Percentiles rank a stretch among this genome's conserved stretches.
These are phyloP conservation scores for Xylariaceae sp. DNA, from an alignment of 2,329 filamentous ascomycete genomes.

Conservation along the genomic window DNA sequence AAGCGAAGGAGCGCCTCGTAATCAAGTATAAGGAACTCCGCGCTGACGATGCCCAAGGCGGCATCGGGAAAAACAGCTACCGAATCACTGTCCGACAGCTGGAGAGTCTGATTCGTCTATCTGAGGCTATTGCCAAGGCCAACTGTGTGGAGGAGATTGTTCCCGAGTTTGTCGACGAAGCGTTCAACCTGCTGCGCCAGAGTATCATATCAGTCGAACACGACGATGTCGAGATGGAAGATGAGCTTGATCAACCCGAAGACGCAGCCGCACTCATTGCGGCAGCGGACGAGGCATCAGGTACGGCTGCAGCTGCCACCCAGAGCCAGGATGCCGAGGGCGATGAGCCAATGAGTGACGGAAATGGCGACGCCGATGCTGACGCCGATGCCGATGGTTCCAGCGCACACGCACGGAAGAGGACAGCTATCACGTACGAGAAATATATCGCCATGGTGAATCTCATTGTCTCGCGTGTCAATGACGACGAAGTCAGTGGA, in stretches of 20 bases:
- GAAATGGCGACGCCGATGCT: slow-evolving; percentile 37
- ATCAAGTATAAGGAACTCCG: slow-evolving; percentile 93
- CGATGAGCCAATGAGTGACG: slow-evolving; percentile 42
- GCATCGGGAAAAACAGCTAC: slow-evolving; percentile 90
- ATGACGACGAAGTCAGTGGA: slow-evolving; percentile 67
- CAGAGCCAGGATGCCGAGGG: slow-evolving; percentile 34
- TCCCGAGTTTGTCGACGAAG: slow-evolving; percentile 80
- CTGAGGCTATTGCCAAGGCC: slow-evolving; percentile 95
- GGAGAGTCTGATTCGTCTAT: slow-evolving; percentile 90
- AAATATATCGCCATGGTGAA: slow-evolving; percentile 92
- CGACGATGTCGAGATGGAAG: slow-evolving; percentile 92
- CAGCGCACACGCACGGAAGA: slow-evolving; percentile 50
- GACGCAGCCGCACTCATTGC: slow-evolving; percentile 43
- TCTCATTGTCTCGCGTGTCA: slow-evolving; percentile 73
- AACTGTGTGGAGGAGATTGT: slow-evolving; percentile 92
- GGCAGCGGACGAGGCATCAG: slow-evolving; percentile 46
- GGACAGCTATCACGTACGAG: slow-evolving; percentile 82
- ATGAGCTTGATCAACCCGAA: slow-evolving; percentile 53
- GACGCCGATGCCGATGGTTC: slow-evolving; percentile 21
- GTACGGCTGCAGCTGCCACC: slow-evolving; percentile 33
- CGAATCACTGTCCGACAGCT: slow-evolving; percentile 95
- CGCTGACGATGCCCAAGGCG: slow-evolving; percentile 88
- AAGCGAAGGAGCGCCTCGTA: slow-evolving; percentile 79
- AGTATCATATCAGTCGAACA: slow-evolving; percentile 98
- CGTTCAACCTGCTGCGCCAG: slow-evolving; percentile 83